Evolutionary conservation across 2,329 filamentous ascomycete species (phyloP).

Genomic region (Pseudogymnoascus sp.): DNA sequence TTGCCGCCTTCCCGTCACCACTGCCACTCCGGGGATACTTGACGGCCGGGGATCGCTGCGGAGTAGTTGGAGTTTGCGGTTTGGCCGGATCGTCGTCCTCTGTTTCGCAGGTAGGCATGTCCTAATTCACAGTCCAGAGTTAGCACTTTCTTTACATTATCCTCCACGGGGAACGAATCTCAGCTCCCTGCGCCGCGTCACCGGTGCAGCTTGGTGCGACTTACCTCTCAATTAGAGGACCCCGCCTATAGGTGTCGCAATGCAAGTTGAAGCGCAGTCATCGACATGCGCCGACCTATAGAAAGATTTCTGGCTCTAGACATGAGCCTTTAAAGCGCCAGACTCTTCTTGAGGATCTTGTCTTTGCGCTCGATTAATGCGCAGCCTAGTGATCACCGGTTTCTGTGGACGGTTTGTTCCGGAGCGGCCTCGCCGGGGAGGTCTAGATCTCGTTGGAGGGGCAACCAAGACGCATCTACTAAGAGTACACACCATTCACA

Average conservation of each 20-base stretch:
- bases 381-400: slow-evolving; percentile 1
- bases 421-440: not conserved
- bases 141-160: not conserved
- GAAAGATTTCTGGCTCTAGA: not conserved
- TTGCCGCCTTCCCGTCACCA: slow-evolving; percentile 16
- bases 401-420: slow-evolving; percentile 5
- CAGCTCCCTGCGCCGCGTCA: not conserved
- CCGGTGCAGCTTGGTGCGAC: not conserved
- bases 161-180: not conserved
- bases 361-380: not conserved
- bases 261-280: not conserved
- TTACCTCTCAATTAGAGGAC: slow-evolving; percentile 2
- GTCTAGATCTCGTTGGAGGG: slow-evolving; percentile 2
- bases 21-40: slow-evolving; percentile 19
- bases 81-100: slow-evolving; percentile 11
- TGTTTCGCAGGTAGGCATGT: slow-evolving; percentile 6
- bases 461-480: not conserved
- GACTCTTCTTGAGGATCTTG: not conserved
- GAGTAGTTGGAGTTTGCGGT: slow-evolving; percentile 13
- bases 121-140: slow-evolving; percentile 7
- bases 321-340: slow-evolving; percentile 3
- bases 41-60: slow-evolving; percentile 15
- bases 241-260: not conserved
- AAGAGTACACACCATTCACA: not conserved
- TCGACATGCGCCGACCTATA: not conserved